These are phyloP conservation scores for Eutrema japonicum DNA, from an alignment of 345 rosid genomes.

Conservation along the genomic window DNA sequence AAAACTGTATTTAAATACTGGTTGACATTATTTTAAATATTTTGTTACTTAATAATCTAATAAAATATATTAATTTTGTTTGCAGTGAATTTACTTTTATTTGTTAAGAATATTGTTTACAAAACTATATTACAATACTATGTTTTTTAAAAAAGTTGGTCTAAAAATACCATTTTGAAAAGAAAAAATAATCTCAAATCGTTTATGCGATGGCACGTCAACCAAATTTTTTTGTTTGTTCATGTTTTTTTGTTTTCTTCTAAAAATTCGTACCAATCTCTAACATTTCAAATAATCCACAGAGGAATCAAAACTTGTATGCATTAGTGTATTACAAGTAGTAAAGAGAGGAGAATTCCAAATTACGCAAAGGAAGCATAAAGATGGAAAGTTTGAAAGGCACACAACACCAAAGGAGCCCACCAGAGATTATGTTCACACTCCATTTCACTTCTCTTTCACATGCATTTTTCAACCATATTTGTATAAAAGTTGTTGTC, in stretches of 20 bases:
- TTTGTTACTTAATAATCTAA: neutral
- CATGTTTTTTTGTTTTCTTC: no score
- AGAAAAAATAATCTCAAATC: neutral
- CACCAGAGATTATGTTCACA: conserved; percentile 45
- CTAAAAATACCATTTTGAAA: neutral
- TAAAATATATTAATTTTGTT: neutral
- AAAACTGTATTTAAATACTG: no score
- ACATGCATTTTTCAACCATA: conserved; percentile 32
- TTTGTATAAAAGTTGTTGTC: conserved; percentile 27
- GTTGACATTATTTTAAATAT: no score
- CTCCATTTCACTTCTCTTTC: conserved; percentile 35
- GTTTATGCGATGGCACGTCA: neutral
- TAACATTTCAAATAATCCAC: neutral
- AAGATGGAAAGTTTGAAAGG: conserved; percentile 36
- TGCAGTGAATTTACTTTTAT: neutral
- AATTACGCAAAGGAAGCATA: conserved; percentile 44
- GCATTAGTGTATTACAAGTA: neutral
- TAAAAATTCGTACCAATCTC: neutral
- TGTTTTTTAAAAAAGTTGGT: no score
- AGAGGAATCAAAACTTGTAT: neutral
- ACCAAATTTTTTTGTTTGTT: neutral
- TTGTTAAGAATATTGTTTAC: neutral
- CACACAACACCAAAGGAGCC: conserved; percentile 33
- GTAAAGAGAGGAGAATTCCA: conserved; percentile 34
- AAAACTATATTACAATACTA: neutral